phyloP scores from a whole-genome alignment of 345 rosid species.

The Dipteronia dyeriana region DNA sequence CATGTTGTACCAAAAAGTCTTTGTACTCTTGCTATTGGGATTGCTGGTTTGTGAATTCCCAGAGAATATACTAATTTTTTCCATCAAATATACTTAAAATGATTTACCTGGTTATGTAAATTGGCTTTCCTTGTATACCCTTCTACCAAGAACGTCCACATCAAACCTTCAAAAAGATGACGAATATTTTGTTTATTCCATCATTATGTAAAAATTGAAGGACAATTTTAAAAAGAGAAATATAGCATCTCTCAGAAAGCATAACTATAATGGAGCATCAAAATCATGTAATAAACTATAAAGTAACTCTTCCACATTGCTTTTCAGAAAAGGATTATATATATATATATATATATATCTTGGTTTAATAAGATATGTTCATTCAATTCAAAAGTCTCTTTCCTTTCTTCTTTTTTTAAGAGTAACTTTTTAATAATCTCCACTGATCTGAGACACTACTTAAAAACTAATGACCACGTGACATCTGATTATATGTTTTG shows the following conservation, averaged over 20 bases:
- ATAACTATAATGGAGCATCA: background rate
- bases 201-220: background rate
- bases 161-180: conserved; percentile 64
- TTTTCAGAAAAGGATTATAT: conserved; percentile 3
- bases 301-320: background rate
- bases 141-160: conserved; percentile 91
- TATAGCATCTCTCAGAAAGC: background rate
- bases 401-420: background rate
- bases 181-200: conserved; percentile 2
- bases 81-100: background rate
- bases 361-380: background rate
- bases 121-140: conserved; percentile 78
- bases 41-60: background rate
- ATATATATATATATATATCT: no score
- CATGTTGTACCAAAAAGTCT: background rate
- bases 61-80: background rate
- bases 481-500: background rate
- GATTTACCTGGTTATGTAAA: conserved; percentile 82
- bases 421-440: background rate
- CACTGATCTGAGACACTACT: background rate
- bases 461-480: background rate
- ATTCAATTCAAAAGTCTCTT: background rate
- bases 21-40: background rate
- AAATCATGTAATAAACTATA: background rate
- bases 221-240: background rate